These are phyloP conservation scores for Cyberlindnera suaveolens DNA, from an alignment of 805 yeast species.

Conservation along the genomic window DNA sequence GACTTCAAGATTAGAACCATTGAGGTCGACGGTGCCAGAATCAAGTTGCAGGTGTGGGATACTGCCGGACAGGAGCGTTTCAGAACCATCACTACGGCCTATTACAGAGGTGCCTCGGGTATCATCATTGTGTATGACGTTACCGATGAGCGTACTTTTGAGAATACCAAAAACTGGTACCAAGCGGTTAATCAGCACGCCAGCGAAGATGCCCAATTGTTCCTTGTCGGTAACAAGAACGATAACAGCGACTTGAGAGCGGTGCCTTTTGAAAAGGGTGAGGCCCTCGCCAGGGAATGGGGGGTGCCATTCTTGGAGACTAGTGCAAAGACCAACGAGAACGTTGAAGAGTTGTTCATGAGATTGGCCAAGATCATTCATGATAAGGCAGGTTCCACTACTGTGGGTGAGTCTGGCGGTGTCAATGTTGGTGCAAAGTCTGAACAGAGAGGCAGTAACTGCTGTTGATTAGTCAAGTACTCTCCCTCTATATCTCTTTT, in stretches of 20 bases:
- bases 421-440: constrained; percentile 14
- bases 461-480: constrained; percentile 15
- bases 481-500: neutral
- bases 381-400: constrained; percentile 56
- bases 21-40: constrained; percentile 86
- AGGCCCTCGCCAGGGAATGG: constrained; percentile 76
- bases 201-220: constrained; percentile 88
- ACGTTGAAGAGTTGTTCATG: constrained; percentile 88
- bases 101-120: constrained; percentile 87
- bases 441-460: constrained; percentile 4
- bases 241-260: constrained; percentile 87
- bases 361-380: constrained; percentile 82
- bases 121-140: constrained; percentile 80
- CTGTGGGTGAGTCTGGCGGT: constrained; percentile 19
- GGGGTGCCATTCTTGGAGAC: constrained; percentile 93
- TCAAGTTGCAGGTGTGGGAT: constrained; percentile 95
- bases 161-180: constrained; percentile 91
- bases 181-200: constrained; percentile 96
- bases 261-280: constrained; percentile 87
- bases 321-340: constrained; percentile 87
- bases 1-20: constrained; percentile 97
- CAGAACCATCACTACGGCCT: constrained; percentile 90
- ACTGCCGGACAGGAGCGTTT: constrained; percentile 97
- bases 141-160: constrained; percentile 85
- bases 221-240: constrained; percentile 92